phyloP scores from a whole-genome alignment of 2,329 filamentous ascomycete genomes.

The Fusarium nanum region DNA sequence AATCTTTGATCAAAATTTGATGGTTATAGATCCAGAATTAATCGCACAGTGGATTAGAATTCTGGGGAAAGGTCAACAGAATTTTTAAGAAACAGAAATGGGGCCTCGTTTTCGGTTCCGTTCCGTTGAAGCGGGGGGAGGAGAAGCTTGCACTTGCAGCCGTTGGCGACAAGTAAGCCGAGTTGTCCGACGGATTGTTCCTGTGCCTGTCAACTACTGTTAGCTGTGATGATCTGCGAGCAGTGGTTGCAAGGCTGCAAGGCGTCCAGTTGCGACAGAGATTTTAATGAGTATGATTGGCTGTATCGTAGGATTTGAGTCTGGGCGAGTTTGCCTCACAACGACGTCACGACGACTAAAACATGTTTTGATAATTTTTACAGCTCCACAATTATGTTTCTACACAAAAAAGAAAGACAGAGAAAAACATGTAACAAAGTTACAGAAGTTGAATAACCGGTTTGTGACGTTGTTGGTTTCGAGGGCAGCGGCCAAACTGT shows the following conservation, averaged over 20 bases:
- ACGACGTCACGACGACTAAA: constrained; percentile 34
- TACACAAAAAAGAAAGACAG: not conserved
- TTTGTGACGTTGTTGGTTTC: constrained; percentile 16
- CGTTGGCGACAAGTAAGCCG: constrained; percentile 13
- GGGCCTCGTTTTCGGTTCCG: not conserved
- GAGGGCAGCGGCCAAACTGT: not conserved
- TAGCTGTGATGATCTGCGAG: constrained; percentile 7
- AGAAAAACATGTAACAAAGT: constrained; percentile 10
- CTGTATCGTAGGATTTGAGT: not conserved
- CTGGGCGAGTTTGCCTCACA: constrained; percentile 1
- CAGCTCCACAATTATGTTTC: constrained; percentile 11
- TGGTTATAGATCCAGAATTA: constrained; percentile 17
- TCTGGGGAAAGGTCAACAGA: constrained; percentile 27
- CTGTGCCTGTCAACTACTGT: constrained; percentile 6
- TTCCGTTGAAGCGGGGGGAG: not conserved
- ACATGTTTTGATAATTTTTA: not conserved
- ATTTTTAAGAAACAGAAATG: not conserved
- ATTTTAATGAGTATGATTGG: not conserved
- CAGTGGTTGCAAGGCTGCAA: not conserved
- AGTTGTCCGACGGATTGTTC: constrained; percentile 14
- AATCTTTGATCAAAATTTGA: not conserved
- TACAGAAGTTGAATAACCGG: constrained; percentile 14
- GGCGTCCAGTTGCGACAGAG: not conserved
- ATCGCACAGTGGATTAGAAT: constrained; percentile 32
- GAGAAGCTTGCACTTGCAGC: not conserved